Evolutionary conservation across 1,284 basidiomycete genomes (phyloP).

Genomic region (Melampsora americana): DNA sequence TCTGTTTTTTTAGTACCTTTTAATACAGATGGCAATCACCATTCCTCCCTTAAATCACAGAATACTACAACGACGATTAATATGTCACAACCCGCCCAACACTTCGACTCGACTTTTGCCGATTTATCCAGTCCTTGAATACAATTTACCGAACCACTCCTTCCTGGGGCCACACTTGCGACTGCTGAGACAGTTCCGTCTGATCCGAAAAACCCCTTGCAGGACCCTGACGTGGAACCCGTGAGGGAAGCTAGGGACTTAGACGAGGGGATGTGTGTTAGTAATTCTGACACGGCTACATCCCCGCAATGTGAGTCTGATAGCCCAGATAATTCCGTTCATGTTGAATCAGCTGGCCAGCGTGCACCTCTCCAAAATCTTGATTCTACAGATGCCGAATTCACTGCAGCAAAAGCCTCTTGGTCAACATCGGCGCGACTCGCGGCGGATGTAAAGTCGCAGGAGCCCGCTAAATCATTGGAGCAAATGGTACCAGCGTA

Average conservation of each 20-base stretch:
- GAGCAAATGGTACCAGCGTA: no score
- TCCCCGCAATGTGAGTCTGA: conserved; percentile 6
- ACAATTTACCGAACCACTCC: no score
- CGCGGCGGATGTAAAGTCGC: conserved; percentile 57
- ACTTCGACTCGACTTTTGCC: neutral
- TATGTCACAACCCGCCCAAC: neutral
- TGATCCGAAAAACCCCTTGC: neutral
- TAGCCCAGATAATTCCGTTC: no score
- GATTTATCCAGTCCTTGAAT: no score
- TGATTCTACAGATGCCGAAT: conserved; percentile 54
- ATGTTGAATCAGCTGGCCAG: conserved; percentile 1
- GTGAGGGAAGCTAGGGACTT: neutral
- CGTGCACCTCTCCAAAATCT: conserved; percentile 32
- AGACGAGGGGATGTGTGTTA: no score
- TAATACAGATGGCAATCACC: neutral
- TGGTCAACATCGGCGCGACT: conserved; percentile 53
- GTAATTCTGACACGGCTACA: neutral
- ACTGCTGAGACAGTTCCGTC: neutral
- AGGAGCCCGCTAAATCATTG: neutral
- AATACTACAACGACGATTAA: neutral
- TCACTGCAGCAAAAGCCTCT: conserved; percentile 53
- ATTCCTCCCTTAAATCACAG: neutral
- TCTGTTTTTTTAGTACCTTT: neutral
- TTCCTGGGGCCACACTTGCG: no score
- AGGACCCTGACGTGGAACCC: neutral